These are phyloP conservation scores for Aspergillus ruber DNA, from an alignment of 2,329 filamentous ascomycete species.

Conservation along the genomic window DNA sequence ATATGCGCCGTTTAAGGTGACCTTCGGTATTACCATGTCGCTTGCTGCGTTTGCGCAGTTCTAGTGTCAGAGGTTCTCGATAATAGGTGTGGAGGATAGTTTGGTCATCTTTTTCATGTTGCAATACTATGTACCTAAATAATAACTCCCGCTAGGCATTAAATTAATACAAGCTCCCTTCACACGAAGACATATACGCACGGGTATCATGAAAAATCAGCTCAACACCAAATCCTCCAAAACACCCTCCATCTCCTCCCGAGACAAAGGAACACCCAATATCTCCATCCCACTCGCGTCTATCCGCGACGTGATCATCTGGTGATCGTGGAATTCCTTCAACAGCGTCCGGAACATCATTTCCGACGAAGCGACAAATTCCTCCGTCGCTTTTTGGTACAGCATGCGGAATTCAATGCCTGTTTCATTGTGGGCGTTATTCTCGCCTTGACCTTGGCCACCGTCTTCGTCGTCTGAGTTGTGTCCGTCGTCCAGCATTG, in stretches of 20 bases:
- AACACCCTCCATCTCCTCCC: constrained; percentile 82
- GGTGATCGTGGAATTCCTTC: constrained; percentile 97
- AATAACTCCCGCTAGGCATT: neutral
- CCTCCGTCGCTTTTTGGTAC: constrained; percentile 92
- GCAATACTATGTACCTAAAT: neutral
- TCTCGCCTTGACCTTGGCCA: constrained; percentile 11
- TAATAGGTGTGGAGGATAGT: too few species aligned
- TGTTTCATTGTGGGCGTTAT: constrained; percentile 32
- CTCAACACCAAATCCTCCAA: constrained; percentile 63
- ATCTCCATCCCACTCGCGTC: constrained; percentile 80
- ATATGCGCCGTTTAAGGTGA: constrained; percentile 41
- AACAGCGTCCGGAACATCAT: constrained; percentile 90
- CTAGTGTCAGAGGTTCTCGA: constrained; percentile 9
- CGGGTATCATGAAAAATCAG: constrained; percentile 30
- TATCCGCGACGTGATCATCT: constrained; percentile 87
- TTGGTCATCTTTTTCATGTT: too few species aligned
- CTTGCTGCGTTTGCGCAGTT: constrained; percentile 42
- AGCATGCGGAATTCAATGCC: constrained; percentile 85
- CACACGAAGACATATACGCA: constrained; percentile 8
- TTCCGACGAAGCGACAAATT: constrained; percentile 94
- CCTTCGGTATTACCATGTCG: constrained; percentile 40
- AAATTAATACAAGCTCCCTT: neutral
- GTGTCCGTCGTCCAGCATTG: constrained; percentile 52
- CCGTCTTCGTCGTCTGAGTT: constrained; percentile 47
- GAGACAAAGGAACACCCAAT: constrained; percentile 75